Evolutionary conservation across 176 grass and related monocot genomes (phyloP).

Genomic region (Luzula sylvatica): DNA sequence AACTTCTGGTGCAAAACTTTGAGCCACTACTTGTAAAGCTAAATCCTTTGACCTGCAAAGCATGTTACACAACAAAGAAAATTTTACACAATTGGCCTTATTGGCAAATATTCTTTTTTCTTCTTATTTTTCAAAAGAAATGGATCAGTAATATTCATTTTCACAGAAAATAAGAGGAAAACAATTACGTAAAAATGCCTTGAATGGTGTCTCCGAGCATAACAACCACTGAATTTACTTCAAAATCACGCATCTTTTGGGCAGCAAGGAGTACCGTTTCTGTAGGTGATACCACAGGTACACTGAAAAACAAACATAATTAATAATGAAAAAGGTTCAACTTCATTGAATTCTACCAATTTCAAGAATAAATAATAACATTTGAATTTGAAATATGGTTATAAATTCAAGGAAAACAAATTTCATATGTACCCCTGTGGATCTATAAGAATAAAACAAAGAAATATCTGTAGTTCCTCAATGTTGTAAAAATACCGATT

Average conservation of each 20-base stretch:
- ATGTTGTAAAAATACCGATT: too few species aligned
- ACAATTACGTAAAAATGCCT: constrained; percentile 65
- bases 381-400: background rate
- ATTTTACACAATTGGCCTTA: background rate
- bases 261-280: constrained; percentile 45
- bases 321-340: background rate
- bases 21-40: constrained; percentile 52
- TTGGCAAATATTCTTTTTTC: constrained; percentile 3
- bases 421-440: too few species aligned
- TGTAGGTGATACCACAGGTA: constrained; percentile 49
- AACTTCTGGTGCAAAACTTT: constrained; percentile 48
- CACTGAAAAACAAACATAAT: constrained; percentile 26
- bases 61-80: background rate
- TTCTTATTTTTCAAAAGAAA: too few species aligned
- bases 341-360: background rate
- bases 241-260: constrained; percentile 63
- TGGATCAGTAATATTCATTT: too few species aligned
- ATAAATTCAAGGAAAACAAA: too few species aligned
- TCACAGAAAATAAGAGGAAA: background rate
- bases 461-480: too few species aligned
- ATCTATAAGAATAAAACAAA: too few species aligned
- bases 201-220: constrained; percentile 42
- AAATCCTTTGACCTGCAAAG: constrained; percentile 62
- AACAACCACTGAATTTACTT: constrained; percentile 60
- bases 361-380: background rate